Evolutionary conservation across 2,329 filamentous ascomycete genomes (phyloP).

Genomic region (Ophiocordyceps unilateralis): DNA sequence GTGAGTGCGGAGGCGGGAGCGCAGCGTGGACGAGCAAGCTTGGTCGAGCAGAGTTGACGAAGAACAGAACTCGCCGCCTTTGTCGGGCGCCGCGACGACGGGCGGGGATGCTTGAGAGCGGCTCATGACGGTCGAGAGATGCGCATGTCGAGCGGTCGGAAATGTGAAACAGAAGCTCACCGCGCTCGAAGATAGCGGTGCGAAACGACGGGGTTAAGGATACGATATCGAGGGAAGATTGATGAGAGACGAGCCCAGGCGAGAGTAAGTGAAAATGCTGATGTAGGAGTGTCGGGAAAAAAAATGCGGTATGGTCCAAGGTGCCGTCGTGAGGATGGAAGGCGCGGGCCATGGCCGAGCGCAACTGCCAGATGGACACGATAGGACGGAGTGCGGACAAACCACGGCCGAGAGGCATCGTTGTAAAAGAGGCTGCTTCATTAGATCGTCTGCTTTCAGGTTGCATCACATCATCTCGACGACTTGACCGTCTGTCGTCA

Average conservation of each 20-base stretch:
- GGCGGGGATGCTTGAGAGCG: neutral
- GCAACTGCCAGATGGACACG: neutral
- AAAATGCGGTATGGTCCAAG: too few relatives aligned
- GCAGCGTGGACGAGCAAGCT: slow-evolving; percentile 9
- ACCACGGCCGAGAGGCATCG: neutral
- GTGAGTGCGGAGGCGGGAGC: slow-evolving; percentile 12
- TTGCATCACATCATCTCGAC: too few relatives aligned
- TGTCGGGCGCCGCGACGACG: neutral
- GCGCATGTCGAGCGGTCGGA: neutral
- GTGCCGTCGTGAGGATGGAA: too few relatives aligned
- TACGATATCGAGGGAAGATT: neutral
- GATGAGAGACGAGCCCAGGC: neutral
- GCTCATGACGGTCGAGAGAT: neutral
- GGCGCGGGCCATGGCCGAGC: neutral
- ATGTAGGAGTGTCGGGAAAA: too few relatives aligned
- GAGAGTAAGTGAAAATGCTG: too few relatives aligned
- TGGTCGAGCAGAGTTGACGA: neutral
- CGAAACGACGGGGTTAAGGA: neutral
- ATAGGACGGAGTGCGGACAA: neutral
- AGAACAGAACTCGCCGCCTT: neutral
- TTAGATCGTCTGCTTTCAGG: neutral
- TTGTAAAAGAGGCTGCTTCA: neutral
- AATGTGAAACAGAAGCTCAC: too few relatives aligned
- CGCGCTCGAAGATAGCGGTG: neutral
- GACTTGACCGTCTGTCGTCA: neutral